phyloP scores from a whole-genome alignment of 192 early-diverging fungal species.

The Podila epicladia region DNA sequence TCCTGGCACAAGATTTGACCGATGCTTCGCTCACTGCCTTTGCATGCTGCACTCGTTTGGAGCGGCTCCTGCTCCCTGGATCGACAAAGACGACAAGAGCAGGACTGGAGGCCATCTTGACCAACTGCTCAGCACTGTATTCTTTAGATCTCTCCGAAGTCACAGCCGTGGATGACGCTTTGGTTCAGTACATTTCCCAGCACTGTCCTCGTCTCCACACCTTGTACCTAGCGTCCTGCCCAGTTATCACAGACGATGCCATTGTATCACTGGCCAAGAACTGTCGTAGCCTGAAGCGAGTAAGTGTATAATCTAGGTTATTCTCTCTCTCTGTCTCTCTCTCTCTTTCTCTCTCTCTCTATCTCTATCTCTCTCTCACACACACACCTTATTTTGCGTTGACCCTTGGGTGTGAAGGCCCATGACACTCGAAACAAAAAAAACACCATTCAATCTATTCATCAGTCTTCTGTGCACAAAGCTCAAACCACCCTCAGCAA shows the following conservation, averaged over 20 bases:
- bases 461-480: no score
- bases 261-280: conserved; percentile 53
- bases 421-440: conserved; percentile 1
- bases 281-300: conserved; percentile 61
- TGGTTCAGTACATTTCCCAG: conserved; percentile 54
- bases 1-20: conserved; percentile 50
- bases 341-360: neutral
- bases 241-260: conserved; percentile 56
- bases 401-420: neutral
- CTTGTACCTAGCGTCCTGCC: conserved; percentile 61
- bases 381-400: neutral
- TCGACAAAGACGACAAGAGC: conserved; percentile 56
- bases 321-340: neutral
- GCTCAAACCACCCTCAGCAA: no score
- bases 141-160: conserved; percentile 65
- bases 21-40: conserved; percentile 52
- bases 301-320: conserved; percentile 34
- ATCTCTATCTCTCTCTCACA: neutral
- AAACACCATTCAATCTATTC: no score
- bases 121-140: conserved; percentile 46
- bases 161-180: conserved; percentile 51
- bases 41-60: conserved; percentile 55
- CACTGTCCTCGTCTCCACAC: conserved; percentile 63
- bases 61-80: conserved; percentile 61
- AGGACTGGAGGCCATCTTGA: conserved; percentile 55